Evolutionary conservation across 2,329 filamentous ascomycete genomes (phyloP).

Genomic region (Diplodia intermedia): DNA sequence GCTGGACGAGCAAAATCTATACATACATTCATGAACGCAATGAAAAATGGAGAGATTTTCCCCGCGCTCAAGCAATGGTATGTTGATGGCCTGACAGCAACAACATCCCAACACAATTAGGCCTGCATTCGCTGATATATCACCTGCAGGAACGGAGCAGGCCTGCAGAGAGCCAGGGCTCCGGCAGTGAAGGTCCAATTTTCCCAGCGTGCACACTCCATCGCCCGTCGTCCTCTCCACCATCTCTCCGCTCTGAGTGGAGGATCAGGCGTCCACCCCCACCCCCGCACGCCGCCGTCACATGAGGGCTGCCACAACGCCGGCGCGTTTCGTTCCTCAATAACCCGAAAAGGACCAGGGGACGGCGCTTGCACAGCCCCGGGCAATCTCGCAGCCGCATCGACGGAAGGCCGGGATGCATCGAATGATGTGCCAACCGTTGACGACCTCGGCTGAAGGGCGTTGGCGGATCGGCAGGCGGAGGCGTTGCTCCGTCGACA

Average conservation of each 20-base stretch:
- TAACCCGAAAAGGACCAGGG: slow-evolving; percentile 12
- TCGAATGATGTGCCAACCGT: slow-evolving; percentile 28
- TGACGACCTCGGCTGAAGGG: slow-evolving; percentile 32
- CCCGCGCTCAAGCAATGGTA: background rate
- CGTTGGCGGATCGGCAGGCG: slow-evolving; percentile 28
- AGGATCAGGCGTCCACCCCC: slow-evolving; percentile 27
- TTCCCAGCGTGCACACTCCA: slow-evolving; percentile 17
- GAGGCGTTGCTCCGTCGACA: slow-evolving; percentile 29
- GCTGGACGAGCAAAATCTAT: background rate
- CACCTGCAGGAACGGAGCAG: background rate
- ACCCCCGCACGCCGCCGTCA: slow-evolving; percentile 5
- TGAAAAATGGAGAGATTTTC: background rate
- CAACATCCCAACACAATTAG: background rate
- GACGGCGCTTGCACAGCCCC: slow-evolving; percentile 15
- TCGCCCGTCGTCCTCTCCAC: slow-evolving; percentile 19
- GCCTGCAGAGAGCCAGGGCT: background rate
- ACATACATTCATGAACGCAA: background rate
- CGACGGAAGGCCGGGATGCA: slow-evolving; percentile 31
- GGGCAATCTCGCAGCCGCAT: slow-evolving; percentile 30
- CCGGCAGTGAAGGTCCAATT: slow-evolving; percentile 4
- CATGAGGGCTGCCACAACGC: slow-evolving; percentile 12
- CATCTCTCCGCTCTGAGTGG: background rate
- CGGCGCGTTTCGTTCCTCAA: slow-evolving; percentile 21
- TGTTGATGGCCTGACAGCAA: slow-evolving; percentile 11
- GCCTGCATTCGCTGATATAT: slow-evolving; percentile 12